These are phyloP conservation scores for Plasmopara viticola DNA, from an alignment of 352 stramenopile genomes.

Conservation along the genomic window DNA sequence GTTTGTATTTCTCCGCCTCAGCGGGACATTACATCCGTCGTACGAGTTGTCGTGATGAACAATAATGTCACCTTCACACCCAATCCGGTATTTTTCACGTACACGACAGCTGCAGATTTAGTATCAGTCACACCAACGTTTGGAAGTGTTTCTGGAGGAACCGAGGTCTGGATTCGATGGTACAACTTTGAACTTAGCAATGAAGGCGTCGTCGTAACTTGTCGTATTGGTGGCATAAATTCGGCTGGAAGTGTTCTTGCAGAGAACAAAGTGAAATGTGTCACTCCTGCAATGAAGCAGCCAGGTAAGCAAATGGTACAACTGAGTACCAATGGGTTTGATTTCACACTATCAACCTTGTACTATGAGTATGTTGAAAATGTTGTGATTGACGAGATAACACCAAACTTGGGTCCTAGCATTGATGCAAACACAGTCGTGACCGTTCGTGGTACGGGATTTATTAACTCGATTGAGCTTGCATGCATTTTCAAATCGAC, in stretches of 20 bases:
- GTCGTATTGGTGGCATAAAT: conserved; percentile 32
- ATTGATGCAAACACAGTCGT: conserved; percentile 54
- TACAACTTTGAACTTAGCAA: conserved; percentile 55
- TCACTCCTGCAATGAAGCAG: conserved; percentile 26
- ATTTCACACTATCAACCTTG: conserved; percentile 39
- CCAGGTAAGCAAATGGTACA: conserved; percentile 35
- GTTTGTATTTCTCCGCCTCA: conserved; percentile 58
- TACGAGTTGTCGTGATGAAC: conserved; percentile 52
- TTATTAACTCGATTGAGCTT: conserved; percentile 50
- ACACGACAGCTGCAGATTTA: conserved; percentile 44
- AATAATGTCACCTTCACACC: conserved; percentile 57
- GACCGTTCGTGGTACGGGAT: conserved; percentile 52
- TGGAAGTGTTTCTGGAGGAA: conserved; percentile 48
- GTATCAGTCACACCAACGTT: conserved; percentile 47
- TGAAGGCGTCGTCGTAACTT: conserved; percentile 21
- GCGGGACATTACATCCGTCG: conserved; percentile 28
- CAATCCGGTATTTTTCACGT: conserved; percentile 80
- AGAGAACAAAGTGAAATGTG: conserved; percentile 39
- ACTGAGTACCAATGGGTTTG: conserved; percentile 49
- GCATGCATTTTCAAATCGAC: conserved; percentile 44
- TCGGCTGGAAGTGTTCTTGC: conserved; percentile 27
- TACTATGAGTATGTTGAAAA: conserved; percentile 43
- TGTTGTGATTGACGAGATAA: conserved; percentile 38
- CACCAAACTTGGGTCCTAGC: conserved; percentile 50
- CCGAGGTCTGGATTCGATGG: conserved; percentile 42